Evolutionary conservation across 345 rosid genomes (phyloP).

Genomic region (Camelina laxa): DNA sequence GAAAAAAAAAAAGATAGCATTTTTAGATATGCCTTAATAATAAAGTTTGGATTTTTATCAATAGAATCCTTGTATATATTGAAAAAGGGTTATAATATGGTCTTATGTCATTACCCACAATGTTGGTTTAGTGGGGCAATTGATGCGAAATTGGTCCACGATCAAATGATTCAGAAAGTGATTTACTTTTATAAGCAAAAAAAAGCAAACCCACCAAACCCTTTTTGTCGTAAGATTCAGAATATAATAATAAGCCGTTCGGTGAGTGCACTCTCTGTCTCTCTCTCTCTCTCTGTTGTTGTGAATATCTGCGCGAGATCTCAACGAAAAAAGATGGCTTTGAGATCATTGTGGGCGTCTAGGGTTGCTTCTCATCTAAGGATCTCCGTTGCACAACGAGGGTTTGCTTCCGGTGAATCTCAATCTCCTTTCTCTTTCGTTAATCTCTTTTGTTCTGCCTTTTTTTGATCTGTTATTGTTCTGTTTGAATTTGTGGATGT

Average conservation of each 20-base stretch:
- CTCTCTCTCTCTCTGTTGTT: slow-evolving; percentile 22
- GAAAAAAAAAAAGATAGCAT: neutral
- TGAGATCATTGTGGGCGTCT: slow-evolving; percentile 82
- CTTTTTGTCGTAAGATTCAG: slow-evolving; percentile 27
- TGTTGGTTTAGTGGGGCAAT: slow-evolving; percentile 27
- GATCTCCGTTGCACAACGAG: slow-evolving; percentile 78
- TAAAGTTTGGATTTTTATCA: slow-evolving; percentile 41
- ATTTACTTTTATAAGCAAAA: slow-evolving; percentile 6
- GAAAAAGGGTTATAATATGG: slow-evolving; percentile 19
- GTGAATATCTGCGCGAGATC: slow-evolving; percentile 37
- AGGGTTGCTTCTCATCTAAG: slow-evolving; percentile 87
- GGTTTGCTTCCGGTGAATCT: slow-evolving; percentile 69
- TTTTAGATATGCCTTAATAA: neutral
- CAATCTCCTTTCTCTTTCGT: neutral
- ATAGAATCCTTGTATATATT: neutral
- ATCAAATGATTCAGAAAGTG: slow-evolving; percentile 30
- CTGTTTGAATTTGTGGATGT: neutral
- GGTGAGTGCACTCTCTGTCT: slow-evolving; percentile 36
- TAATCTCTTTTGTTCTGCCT: neutral
- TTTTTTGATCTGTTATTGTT: slow-evolving; percentile 38
- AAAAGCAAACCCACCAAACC: slow-evolving; percentile 44
- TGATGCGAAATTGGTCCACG: slow-evolving; percentile 24
- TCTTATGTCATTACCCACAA: slow-evolving; percentile 17
- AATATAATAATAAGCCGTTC: slow-evolving; percentile 32
- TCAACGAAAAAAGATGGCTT: slow-evolving; percentile 57